These are phyloP conservation scores for Sesbania bispinosa DNA, from an alignment of 306 rosid species.

Conservation along the genomic window DNA sequence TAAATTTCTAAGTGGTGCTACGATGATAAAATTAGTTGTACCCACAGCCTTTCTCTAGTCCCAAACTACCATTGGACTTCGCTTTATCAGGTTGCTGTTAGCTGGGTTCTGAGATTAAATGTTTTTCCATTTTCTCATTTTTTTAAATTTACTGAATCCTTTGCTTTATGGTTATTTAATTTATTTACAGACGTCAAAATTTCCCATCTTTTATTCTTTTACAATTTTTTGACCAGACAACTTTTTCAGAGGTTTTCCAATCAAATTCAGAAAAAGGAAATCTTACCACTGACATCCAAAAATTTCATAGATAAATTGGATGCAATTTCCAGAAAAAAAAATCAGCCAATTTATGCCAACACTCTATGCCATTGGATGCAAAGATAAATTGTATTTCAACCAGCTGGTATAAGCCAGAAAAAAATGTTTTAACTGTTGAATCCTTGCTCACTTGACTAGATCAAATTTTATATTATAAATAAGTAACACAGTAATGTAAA, in stretches of 20 bases:
- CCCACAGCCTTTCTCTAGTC: background rate
- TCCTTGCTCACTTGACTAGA: background rate
- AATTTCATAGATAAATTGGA: no score
- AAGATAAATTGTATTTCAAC: background rate
- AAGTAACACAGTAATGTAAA: background rate
- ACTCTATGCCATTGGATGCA: background rate
- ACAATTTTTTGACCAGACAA: background rate
- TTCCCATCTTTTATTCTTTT: background rate
- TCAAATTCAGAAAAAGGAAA: background rate
- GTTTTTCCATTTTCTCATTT: background rate
- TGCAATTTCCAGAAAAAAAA: no score
- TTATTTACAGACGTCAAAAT: background rate
- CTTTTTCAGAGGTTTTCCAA: background rate
- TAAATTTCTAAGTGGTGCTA: background rate
- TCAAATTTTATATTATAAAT: background rate
- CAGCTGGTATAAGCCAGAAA: constrained; percentile 1
- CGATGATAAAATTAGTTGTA: background rate
- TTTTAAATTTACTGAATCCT: background rate
- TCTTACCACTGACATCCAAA: background rate
- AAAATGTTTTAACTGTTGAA: background rate
- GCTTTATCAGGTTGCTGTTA: background rate
- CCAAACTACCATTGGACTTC: background rate
- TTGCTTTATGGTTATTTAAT: background rate
- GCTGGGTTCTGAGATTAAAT: background rate
- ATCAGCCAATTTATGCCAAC: background rate